A percentile compares a stretch with the other conserved stretches of the same genome.
Evolutionary conservation across 441 rosid species (phyloP).

Genomic region (Isatis lusitanica): DNA sequence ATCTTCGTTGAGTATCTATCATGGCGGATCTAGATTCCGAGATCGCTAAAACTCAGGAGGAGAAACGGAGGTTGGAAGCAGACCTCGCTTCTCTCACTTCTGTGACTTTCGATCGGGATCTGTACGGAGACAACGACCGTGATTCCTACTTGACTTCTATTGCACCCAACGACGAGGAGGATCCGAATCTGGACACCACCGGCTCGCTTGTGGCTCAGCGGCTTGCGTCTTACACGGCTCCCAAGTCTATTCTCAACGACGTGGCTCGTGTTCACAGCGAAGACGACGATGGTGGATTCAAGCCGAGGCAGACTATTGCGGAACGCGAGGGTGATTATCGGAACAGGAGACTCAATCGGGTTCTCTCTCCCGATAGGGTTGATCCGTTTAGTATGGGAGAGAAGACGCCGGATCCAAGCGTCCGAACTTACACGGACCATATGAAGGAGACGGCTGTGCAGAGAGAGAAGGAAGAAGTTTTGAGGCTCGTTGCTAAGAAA

Average conservation of each 20-base stretch:
- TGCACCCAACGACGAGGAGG: slow-evolving; percentile 87
- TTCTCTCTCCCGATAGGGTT: slow-evolving; percentile 84
- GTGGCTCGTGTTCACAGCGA: slow-evolving; percentile 65
- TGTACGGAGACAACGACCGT: slow-evolving; percentile 75
- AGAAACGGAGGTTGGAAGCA: slow-evolving; percentile 66
- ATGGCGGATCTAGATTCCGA: slow-evolving; percentile 67
- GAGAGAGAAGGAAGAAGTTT: slow-evolving; percentile 70
- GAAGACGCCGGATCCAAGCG: slow-evolving; percentile 85
- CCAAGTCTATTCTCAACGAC: slow-evolving; percentile 74
- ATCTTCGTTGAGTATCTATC: slow-evolving; percentile 16
- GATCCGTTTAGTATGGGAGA: slow-evolving; percentile 91
- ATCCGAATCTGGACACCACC: slow-evolving; percentile 50
- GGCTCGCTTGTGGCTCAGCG: slow-evolving; percentile 74
- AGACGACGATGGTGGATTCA: slow-evolving; percentile 65
- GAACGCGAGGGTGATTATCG: slow-evolving; percentile 90
- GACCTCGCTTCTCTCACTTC: slow-evolving; percentile 76
- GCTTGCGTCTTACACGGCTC: slow-evolving; percentile 91
- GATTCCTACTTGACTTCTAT: slow-evolving; percentile 70
- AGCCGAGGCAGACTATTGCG: slow-evolving; percentile 64
- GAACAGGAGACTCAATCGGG: slow-evolving; percentile 72
- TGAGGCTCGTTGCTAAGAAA: slow-evolving; percentile 73
- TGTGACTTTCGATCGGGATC: slow-evolving; percentile 71
- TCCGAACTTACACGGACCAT: slow-evolving; percentile 74
- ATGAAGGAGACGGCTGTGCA: slow-evolving; percentile 83
- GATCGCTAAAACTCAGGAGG: slow-evolving; percentile 85